Evolutionary conservation across 129 eudicot genomes (phyloP).

Genomic region (Artemisia annua): DNA sequence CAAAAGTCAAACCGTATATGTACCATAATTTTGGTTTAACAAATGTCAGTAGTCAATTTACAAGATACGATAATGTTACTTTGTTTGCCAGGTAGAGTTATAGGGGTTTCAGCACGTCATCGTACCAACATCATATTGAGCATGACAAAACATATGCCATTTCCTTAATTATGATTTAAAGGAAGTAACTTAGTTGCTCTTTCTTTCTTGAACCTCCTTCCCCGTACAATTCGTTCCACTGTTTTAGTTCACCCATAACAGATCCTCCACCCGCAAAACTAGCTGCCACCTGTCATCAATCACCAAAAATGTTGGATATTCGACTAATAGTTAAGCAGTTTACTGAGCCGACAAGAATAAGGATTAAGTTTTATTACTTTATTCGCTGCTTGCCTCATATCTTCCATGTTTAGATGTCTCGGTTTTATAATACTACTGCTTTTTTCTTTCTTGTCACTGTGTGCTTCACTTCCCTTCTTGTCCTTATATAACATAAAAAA

Average conservation of each 20-base stretch:
- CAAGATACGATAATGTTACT: neutral
- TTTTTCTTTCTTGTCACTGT: constrained; percentile 40
- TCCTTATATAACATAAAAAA: constrained; percentile 36
- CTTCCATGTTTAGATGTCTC: constrained; percentile 86
- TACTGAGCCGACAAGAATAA: neutral
- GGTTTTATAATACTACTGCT: constrained; percentile 54
- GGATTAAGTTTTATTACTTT: constrained; percentile 41
- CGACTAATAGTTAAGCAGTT: neutral
- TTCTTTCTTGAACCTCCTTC: constrained; percentile 91
- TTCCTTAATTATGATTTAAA: constrained; percentile 25
- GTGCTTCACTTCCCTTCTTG: constrained; percentile 47
- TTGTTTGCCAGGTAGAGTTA: constrained; percentile 8
- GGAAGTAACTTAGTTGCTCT: constrained; percentile 77
- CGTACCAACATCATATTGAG: neutral
- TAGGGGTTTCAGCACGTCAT: neutral
- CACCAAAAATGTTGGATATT: neutral
- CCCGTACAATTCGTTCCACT: constrained; percentile 85
- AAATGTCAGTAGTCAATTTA: constrained; percentile 16
- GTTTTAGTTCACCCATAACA: constrained; percentile 74
- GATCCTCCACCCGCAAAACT: constrained; percentile 81
- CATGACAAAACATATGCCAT: neutral
- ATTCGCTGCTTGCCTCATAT: constrained; percentile 77
- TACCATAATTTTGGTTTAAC: constrained; percentile 17
- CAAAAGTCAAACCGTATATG: constrained; percentile 15
- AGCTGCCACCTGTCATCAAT: constrained; percentile 68